phyloP scores from a whole-genome alignment of 768 basidiomycete genomes.

The Cystoderma amianthinum region DNA sequence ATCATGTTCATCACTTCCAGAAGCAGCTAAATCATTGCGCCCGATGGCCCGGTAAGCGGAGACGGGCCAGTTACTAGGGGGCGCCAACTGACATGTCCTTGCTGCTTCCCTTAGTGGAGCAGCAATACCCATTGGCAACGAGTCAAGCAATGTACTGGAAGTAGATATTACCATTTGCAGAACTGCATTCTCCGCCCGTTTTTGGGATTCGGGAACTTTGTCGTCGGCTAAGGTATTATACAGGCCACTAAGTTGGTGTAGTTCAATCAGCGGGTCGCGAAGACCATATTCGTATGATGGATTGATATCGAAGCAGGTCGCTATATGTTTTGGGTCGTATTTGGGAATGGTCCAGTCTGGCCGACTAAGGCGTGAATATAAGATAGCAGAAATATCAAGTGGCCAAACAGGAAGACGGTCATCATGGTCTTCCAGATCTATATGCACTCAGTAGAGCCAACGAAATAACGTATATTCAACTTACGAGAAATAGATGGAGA shows the following conservation, averaged over 20 bases:
- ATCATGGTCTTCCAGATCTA: slow-evolving; percentile 46
- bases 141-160: slow-evolving; percentile 41
- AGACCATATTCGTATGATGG: slow-evolving; percentile 58
- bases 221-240: slow-evolving; percentile 58
- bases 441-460: too few relatives aligned
- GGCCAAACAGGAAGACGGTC: slow-evolving; percentile 74
- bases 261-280: slow-evolving; percentile 47
- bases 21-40: slow-evolving; percentile 68
- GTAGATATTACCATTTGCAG: slow-evolving; percentile 43
- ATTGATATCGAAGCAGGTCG: slow-evolving; percentile 38
- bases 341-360: slow-evolving; percentile 62
- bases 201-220: slow-evolving; percentile 41
- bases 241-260: slow-evolving; percentile 46
- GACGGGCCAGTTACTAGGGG: slow-evolving; percentile 69
- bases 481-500: slow-evolving; percentile 33
- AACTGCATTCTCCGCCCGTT: slow-evolving; percentile 63
- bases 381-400: slow-evolving; percentile 64
- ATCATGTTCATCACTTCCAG: slow-evolving; percentile 41
- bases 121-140: slow-evolving; percentile 62
- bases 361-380: slow-evolving; percentile 54
- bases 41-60: slow-evolving; percentile 64
- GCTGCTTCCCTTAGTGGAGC: slow-evolving; percentile 81
- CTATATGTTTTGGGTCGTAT: slow-evolving; percentile 40
- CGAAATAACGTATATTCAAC: slow-evolving; percentile 11
- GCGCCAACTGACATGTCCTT: slow-evolving; percentile 75